Evolutionary conservation across 768 basidiomycete genomes (phyloP), one percentile per base, ranked within the genome.

Genomic region (Podaxis pistillaris): DNA sequence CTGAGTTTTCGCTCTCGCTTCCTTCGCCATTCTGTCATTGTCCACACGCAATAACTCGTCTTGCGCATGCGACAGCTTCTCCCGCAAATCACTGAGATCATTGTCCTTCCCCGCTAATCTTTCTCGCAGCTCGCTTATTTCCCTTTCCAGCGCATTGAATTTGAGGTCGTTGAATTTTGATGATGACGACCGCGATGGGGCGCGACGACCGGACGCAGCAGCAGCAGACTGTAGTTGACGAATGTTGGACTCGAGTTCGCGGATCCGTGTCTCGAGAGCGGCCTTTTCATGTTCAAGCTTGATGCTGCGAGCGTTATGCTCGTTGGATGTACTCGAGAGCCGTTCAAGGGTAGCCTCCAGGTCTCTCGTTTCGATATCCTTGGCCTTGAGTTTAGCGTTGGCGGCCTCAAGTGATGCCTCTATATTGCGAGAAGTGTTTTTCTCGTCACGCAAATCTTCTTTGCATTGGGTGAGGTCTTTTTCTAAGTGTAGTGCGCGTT

Each of bases 361-460:
- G 56, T 87, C 84, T 37, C 76, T 80, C 19, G 78, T 72, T 59
- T 81, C 79, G 54, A 79, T 72, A 52, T 83, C 81, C 62, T 83
- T 78, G 11, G 74, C 75, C 69, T 80, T 86, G 58, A 85, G 71
- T 63, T 78, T 84, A 64, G 82, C 80, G 56, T 84, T 78, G 2
- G 82, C 78, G 36, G 78, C 70, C 13, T 66, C 70, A 24, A 90
- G 73, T 15, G 86, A 78, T 6, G 77, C 69, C 61, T 83, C 80
- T 0, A 79, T 66, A 67, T 91, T 91, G 63, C 80, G 81, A 3
- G 78, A 76, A 8, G 77, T 71, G 11, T 85, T 70, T 38, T 79
- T 81, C 68, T 88, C 85, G 22, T 81, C 83, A 46, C 79, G 81
- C 33, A 89, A 76, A 24, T 87, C 86, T 49, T 85, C 80, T n/a